Base-by-base conservation (phyloP, 768 basidiomycete genomes). In the Coprinellus aureogranulatus region DNA sequence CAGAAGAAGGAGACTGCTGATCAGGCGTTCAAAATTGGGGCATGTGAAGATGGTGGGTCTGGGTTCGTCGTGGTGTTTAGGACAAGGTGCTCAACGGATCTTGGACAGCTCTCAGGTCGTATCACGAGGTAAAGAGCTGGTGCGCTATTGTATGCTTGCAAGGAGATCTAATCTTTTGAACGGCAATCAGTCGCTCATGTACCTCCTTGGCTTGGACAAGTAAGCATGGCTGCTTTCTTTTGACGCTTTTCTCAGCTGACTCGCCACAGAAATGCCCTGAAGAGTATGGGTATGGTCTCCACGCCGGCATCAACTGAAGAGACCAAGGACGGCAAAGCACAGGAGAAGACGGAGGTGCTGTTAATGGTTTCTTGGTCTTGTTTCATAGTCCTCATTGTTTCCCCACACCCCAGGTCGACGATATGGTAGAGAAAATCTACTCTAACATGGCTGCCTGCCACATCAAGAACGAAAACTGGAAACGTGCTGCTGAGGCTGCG, bases 371-470 rank as follows among this genome's bases (percentile, higher is more conserved):
- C 10, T 16, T 51, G 54, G 22, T 23, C 12, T 30, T 23, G 9
- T n/a, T 49, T 28, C 10, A 37, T 57, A 30, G n/a, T 27, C 27
- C 39, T 58, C 26, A 44, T 23, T 22, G 20, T 61, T 48, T 54
- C 34, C 50, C 31, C 25, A 49, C 28, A 51, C 34, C 27, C 11
- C 59, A 93, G 91, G 79, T 85, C 20, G 92, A 93, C 67, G 75
- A 85, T 10, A 77, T 92, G 39, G 69, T 90, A 20, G 90, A 90
- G 71, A 93, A 89, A 74, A 84, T 92, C 46, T 90, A 93, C 61
- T 83, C 89, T 3, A 94, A 94, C 56, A 89, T 90, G 88, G 83
- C 87, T 2, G 90, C 89, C 4, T 91, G 90, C 62, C 89, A 93
- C 67, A 73, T 93, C 65, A 92, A 90, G 71, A 83, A 84, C 50